Evolutionary conservation across 805 yeast genomes (phyloP).

Genomic region (Spathaspora arborariae): DNA sequence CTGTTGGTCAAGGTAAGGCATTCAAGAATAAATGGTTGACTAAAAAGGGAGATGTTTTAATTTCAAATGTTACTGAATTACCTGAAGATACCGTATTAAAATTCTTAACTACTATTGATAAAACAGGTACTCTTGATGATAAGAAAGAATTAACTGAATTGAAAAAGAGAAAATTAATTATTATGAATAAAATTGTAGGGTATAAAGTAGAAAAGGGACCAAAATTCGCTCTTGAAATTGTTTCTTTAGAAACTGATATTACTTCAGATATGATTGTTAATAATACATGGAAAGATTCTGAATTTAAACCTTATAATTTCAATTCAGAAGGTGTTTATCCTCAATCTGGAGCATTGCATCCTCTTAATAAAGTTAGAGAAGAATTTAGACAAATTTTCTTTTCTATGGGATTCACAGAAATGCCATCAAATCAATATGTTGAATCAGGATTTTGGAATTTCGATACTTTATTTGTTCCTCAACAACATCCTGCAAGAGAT

Average conservation of each 20-base stretch:
- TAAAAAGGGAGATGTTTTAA: constrained; percentile 79
- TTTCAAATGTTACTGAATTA: constrained; percentile 51
- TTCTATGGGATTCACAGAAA: constrained; percentile 96
- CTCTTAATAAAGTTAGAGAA: constrained; percentile 92
- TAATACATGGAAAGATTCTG: constrained; percentile 77
- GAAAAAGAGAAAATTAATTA: constrained; percentile 87
- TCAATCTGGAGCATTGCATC: constrained; percentile 90
- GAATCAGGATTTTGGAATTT: constrained; percentile 99
- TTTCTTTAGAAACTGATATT: constrained; percentile 84
- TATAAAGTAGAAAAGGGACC: constrained; percentile 76
- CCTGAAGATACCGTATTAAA: constrained; percentile 68
- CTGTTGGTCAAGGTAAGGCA: constrained; percentile 94
- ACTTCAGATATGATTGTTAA: constrained; percentile 87
- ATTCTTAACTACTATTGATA: constrained; percentile 54
- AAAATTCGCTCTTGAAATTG: constrained; percentile 77
- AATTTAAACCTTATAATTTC: constrained; percentile 95
- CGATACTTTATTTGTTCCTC: constrained; percentile 94
- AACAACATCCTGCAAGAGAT: constrained; percentile 99
- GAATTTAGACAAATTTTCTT: constrained; percentile 98
- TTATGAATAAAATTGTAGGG: constrained; percentile 67
- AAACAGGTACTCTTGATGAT: constrained; percentile 54
- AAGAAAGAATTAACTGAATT: constrained; percentile 74
- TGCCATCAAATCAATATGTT: constrained; percentile 98
- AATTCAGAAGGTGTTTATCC: constrained; percentile 90
- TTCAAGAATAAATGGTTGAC: constrained; percentile 96